These are phyloP conservation scores for Podospora tetraspora DNA, from an alignment of 495 filamentous ascomycete species.

Conservation along the genomic window DNA sequence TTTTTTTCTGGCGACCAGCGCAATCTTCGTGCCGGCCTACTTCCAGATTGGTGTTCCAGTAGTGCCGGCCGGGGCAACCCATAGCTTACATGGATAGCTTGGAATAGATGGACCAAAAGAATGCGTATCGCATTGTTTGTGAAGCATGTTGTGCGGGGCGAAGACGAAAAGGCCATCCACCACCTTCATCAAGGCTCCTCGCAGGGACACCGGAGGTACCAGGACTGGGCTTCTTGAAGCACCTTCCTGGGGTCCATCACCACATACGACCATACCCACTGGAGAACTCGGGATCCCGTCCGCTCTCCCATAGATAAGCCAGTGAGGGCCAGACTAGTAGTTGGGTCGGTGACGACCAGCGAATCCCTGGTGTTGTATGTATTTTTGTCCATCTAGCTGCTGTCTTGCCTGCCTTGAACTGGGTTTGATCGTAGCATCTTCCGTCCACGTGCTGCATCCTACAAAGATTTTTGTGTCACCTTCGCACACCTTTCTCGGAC, in stretches of 20 bases:
- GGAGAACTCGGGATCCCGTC: constrained; percentile 48
- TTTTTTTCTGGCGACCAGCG: neutral
- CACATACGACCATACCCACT: constrained; percentile 43
- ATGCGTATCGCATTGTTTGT: neutral
- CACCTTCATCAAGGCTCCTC: neutral
- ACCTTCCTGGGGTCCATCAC: neutral
- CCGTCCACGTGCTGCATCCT: too few relatives aligned
- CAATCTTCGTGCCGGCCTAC: neutral
- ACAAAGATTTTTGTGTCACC: too few relatives aligned
- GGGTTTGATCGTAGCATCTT: too few relatives aligned
- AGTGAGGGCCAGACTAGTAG: constrained; percentile 36
- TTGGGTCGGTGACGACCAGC: constrained; percentile 45
- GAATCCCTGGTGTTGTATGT: constrained; percentile 26
- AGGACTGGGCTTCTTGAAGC: neutral
- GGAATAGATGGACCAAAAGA: neutral
- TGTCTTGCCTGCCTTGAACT: neutral
- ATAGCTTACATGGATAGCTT: neutral
- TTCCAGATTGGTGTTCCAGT: neutral
- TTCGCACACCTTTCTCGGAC: too few relatives aligned
- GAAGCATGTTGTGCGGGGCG: neutral
- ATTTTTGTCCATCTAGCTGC: neutral
- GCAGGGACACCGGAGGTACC: neutral
- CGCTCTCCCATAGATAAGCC: constrained; percentile 46
- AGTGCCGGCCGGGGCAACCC: neutral
- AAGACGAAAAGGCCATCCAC: neutral